Conservation (phyloP, 192 early-diverging fungal species). For the Mortierella claussenii region DNA sequence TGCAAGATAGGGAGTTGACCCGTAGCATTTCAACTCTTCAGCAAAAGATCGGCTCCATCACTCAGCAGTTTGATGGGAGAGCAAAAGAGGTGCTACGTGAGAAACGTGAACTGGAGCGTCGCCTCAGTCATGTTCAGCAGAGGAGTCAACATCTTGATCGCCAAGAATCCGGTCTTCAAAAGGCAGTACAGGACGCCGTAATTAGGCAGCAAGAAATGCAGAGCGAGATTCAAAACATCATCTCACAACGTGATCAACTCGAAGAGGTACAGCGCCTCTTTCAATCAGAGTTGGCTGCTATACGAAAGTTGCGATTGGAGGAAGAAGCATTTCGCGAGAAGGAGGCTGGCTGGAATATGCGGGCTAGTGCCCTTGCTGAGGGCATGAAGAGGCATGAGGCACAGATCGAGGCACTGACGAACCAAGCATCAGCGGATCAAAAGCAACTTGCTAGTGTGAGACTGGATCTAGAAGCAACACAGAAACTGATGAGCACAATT, state of each 20-base stretch:
- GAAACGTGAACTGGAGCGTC: conserved; percentile 25
- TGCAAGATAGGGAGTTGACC: conserved; percentile 20
- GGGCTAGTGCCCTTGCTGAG: conserved; percentile 1
- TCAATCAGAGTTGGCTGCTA: conserved; percentile 1
- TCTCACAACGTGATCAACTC: conserved; percentile 16
- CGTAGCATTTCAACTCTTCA: conserved; percentile 9
- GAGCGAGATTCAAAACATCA: conserved; percentile 18
- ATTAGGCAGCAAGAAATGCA: conserved; percentile 1
- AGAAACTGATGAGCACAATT: conserved; percentile 10
- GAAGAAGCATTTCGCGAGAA: conserved; percentile 36
- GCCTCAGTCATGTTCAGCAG: conserved; percentile 1
- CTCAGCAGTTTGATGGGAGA: conserved; percentile 26
- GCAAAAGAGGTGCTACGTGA: conserved; percentile 23
- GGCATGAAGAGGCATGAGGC: conserved; percentile 1
- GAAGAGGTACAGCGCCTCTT: conserved; percentile 23
- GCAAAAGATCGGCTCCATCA: conserved; percentile 20
- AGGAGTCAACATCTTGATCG: conserved; percentile 14
- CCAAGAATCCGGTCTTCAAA: conserved; percentile 14
- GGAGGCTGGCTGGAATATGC: conserved; percentile 41
- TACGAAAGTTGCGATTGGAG: conserved; percentile 22
- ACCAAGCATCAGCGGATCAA: conserved; percentile 7
- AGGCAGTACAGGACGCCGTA: conserved; percentile 1
- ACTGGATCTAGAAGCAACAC: conserved; percentile 4
- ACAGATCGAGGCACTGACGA: conserved; percentile 12
- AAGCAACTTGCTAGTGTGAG: conserved; percentile 2